Base-by-base conservation (phyloP, 2,329 filamentous ascomycete genomes). In the Calonectria crousiana region DNA sequence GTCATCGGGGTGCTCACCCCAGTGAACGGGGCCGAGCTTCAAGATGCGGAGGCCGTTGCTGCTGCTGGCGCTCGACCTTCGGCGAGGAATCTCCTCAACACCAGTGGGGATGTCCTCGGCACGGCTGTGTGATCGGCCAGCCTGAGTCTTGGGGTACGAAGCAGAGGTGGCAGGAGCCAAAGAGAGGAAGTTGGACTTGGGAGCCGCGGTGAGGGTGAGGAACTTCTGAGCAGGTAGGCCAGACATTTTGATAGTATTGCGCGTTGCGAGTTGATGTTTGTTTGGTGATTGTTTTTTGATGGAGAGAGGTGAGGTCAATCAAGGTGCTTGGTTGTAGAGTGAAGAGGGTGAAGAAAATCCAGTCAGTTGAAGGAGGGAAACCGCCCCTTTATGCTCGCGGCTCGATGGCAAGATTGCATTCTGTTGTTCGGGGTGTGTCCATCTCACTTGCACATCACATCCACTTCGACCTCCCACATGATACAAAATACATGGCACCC, bases 1-100 rank as follows among this genome's bases (percentile, higher is more conserved):
- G 70, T 89, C 89, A 75, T 87, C 90, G 28, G 85, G 84, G 83
- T 91, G 89, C 86, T 90, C 90, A 77, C 91, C 91, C 84, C 87
- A 92, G 88, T 92, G 90, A 73, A 93, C 91, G 41, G 91, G 91
- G 30, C 90, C 90, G 72, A 93, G 90, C 87, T 92, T 92, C 78
- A 93, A 88, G 83, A 93, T 90, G 73, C 88, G 87, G 78, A 86
- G 84, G 75, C 86, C 82, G 71, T 77, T 80, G 78, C 71, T 75
- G 78, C 71, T 75, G 80, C 83, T 87, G 79, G 81, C 83, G 76
- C 84, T 83, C 72, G 89, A 90, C 76, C 87, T 89, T 82, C 91
- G 90, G 81, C 90, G 87, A 78, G 81, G 82, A 52, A 75, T 60
- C 75, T 76, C 28, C 76, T 81, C 78, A 64, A 82, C 79, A 74